These are phyloP conservation scores for Kockovaella imperatae DNA, from an alignment of 768 basidiomycete genomes.

Conservation along the genomic window DNA sequence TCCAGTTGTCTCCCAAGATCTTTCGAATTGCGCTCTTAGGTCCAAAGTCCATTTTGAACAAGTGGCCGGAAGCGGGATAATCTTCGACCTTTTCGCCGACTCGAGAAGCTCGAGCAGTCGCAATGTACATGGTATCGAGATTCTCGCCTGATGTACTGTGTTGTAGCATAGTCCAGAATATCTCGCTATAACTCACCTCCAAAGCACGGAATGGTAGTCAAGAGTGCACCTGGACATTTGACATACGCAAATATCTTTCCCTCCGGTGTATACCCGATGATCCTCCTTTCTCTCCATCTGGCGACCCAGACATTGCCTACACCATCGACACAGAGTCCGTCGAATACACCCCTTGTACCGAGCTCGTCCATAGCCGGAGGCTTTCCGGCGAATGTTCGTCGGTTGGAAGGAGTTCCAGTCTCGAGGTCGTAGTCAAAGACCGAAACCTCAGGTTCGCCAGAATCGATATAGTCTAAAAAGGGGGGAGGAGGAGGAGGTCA, in stretches of 20 bases:
- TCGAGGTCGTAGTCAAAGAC: slow-evolving; percentile 26
- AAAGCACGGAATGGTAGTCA: slow-evolving; percentile 34
- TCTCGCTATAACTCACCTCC: slow-evolving; percentile 22
- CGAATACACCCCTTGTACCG: slow-evolving; percentile 23
- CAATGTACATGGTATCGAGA: slow-evolving; percentile 35
- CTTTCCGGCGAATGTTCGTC: slow-evolving; percentile 14
- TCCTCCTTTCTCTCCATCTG: slow-evolving; percentile 31
- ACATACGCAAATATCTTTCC: slow-evolving; percentile 27
- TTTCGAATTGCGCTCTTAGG: slow-evolving; percentile 18
- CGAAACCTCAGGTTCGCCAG: slow-evolving; percentile 18
- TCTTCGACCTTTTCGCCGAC: slow-evolving; percentile 9
- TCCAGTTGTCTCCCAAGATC: slow-evolving; percentile 25
- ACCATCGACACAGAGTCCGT: slow-evolving; percentile 37
- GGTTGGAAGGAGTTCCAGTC: slow-evolving; percentile 22
- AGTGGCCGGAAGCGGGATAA: slow-evolving; percentile 25
- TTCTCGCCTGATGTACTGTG: slow-evolving; percentile 7
- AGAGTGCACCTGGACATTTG: slow-evolving; percentile 9
- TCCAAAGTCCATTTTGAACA: slow-evolving; percentile 28
- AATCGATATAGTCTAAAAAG: slow-evolving; percentile 39
- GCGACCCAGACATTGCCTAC: slow-evolving; percentile 39
- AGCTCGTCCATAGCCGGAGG: slow-evolving; percentile 13
- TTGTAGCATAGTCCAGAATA: background rate
- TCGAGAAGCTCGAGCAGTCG: slow-evolving; percentile 17
- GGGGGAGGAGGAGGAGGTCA: too few species aligned
- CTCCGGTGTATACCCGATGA: slow-evolving; percentile 32